These are phyloP conservation scores for Blastobotrys proliferans DNA, from an alignment of 1,139 yeast species.

Conservation along the genomic window DNA sequence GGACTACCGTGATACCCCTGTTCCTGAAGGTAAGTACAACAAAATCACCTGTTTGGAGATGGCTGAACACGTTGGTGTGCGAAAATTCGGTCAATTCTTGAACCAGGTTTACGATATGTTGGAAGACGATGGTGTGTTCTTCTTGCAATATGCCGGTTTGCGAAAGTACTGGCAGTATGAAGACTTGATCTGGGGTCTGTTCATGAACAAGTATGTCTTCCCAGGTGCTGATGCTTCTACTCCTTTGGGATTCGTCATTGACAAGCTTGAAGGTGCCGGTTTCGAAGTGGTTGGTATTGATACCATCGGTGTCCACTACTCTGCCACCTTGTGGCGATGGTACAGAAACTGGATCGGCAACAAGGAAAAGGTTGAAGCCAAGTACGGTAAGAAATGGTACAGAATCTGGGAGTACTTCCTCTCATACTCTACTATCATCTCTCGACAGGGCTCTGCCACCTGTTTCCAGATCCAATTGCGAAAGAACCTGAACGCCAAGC, in stretches of 20 bases:
- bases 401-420: conserved; percentile 93
- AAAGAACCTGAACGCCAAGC: conserved; percentile 81
- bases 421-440: conserved; percentile 73
- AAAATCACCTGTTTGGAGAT: conserved; percentile 89
- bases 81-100: conserved; percentile 72
- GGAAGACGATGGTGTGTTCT: conserved; percentile 88
- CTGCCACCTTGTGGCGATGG: conserved; percentile 93
- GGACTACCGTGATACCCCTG: conserved; percentile 90
- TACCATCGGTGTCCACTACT: conserved; percentile 89
- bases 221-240: conserved; percentile 98
- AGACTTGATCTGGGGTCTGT: conserved; percentile 90
- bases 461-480: conserved; percentile 89
- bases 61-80: conserved; percentile 96
- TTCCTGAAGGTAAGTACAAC: conserved; percentile 64
- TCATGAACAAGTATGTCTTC: conserved; percentile 94
- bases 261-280: conserved; percentile 75
- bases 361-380: conserved; percentile 68
- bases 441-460: conserved; percentile 92
- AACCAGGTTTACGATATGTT: conserved; percentile 78
- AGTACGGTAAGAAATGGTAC: conserved; percentile 87
- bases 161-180: conserved; percentile 95
- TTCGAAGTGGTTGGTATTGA: conserved; percentile 82
- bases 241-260: conserved; percentile 78
- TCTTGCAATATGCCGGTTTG: conserved; percentile 84
- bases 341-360: conserved; percentile 91